phyloP scores from a whole-genome alignment of 768 basidiomycete genomes.

The Lepiota venenata region DNA sequence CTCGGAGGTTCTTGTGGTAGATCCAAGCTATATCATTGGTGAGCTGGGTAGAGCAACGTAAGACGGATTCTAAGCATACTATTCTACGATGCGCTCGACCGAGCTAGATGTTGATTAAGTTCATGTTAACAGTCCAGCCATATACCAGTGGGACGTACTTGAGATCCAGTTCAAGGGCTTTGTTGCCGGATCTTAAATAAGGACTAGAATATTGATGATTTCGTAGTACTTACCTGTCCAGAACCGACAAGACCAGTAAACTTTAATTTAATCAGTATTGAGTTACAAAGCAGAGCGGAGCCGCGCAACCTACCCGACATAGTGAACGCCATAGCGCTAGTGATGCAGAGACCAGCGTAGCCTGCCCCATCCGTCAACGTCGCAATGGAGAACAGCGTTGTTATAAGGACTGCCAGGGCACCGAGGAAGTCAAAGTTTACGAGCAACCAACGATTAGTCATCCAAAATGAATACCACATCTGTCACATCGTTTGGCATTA shows the following conservation, averaged over 20 bases:
- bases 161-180: slow-evolving; percentile 67
- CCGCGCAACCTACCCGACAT: slow-evolving; percentile 29
- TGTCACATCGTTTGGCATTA: slow-evolving; percentile 17
- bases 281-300: not conserved
- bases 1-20: slow-evolving; percentile 86
- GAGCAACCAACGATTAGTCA: slow-evolving; percentile 85
- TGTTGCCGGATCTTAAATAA: slow-evolving; percentile 29
- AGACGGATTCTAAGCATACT: slow-evolving; percentile 31
- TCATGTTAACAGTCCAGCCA: not conserved
- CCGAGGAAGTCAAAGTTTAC: slow-evolving; percentile 82
- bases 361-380: slow-evolving; percentile 53
- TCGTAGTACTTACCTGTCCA: slow-evolving; percentile 34
- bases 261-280: slow-evolving; percentile 14
- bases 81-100: slow-evolving; percentile 90
- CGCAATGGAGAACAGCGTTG: slow-evolving; percentile 72
- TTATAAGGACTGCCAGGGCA: slow-evolving; percentile 67
- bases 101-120: slow-evolving; percentile 42
- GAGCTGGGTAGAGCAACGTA: not conserved
- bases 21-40: slow-evolving; percentile 40
- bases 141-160: slow-evolving; percentile 45
- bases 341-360: slow-evolving; percentile 70
- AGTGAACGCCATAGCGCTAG: slow-evolving; percentile 59
- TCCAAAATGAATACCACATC: slow-evolving; percentile 91
- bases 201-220: not conserved
- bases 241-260: slow-evolving; percentile 52